phyloP scores from a whole-genome alignment of 305 asterid genomes.

The Petunia hybrid region DNA sequence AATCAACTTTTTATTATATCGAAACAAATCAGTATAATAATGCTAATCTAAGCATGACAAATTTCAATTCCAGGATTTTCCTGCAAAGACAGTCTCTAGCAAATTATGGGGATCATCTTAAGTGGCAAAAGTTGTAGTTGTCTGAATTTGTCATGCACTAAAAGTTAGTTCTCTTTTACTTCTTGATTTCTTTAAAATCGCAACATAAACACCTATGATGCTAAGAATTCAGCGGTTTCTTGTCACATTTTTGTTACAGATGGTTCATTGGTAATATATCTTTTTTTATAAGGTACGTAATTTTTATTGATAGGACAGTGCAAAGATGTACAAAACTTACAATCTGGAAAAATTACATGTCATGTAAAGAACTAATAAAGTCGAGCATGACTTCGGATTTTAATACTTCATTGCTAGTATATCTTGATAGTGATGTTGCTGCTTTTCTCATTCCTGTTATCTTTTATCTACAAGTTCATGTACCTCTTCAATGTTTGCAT shows the following conservation, averaged over 20 bases:
- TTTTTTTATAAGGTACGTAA: no score
- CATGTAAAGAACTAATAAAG: no score
- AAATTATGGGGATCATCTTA: not conserved
- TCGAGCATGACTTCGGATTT: no score
- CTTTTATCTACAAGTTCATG: slow-evolving; percentile 17
- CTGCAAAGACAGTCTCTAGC: slow-evolving; percentile 13
- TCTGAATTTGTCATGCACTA: not conserved
- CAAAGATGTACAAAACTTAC: no score
- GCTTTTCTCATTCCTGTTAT: not conserved
- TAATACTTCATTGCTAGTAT: not conserved
- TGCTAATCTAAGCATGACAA: slow-evolving; percentile 8
- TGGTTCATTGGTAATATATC: not conserved
- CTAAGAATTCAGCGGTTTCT: not conserved
- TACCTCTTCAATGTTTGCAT: not conserved
- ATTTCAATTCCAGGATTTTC: not conserved
- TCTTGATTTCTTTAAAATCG: not conserved
- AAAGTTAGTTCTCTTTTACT: slow-evolving; percentile 16
- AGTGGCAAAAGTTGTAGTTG: not conserved
- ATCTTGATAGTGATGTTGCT: not conserved
- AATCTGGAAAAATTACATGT: no score
- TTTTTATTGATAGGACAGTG: no score
- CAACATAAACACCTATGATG: not conserved
- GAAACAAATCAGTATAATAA: not conserved
- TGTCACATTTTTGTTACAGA: not conserved
- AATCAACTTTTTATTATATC: no score